Evolutionary conservation across 1,139 yeast genomes (phyloP).

Genomic region (Zygosaccharomyces sapae): DNA sequence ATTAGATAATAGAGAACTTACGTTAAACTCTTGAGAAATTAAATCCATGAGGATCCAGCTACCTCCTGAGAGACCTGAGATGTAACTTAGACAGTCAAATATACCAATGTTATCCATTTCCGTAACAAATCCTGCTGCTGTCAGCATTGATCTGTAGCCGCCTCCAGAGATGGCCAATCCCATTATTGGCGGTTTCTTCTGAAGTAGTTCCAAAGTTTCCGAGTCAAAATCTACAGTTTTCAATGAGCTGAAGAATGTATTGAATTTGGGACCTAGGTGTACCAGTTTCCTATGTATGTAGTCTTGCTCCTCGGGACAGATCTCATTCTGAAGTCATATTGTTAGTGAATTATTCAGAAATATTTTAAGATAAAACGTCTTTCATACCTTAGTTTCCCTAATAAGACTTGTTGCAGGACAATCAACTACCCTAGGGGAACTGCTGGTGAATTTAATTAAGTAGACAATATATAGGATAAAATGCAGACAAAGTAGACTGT

Average conservation of each 20-base stretch:
- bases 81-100: conserved; percentile 50
- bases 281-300: conserved; percentile 41
- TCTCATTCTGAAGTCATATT: conserved; percentile 6
- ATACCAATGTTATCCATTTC: conserved; percentile 55
- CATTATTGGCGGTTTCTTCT: conserved; percentile 39
- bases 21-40: conserved; percentile 45
- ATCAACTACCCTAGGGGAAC: conserved; percentile 40
- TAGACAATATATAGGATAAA: background rate
- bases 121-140: conserved; percentile 57
- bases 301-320: conserved; percentile 35
- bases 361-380: conserved; percentile 1
- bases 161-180: conserved; percentile 71
- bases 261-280: conserved; percentile 37
- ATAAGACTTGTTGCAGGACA: conserved; percentile 43
- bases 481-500: background rate
- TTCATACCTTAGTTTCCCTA: conserved; percentile 40
- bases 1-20: conserved; percentile 35
- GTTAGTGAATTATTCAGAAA: conserved; percentile 5
- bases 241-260: conserved; percentile 39
- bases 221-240: conserved; percentile 42
- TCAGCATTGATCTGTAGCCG: conserved; percentile 64
- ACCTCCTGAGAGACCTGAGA: conserved; percentile 69
- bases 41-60: conserved; percentile 57
- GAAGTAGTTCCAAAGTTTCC: conserved; percentile 28
- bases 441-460: background rate